Evolutionary conservation across 352 stramenopile species (phyloP), one percentile per base, ranked within the genome.

Genomic region (Phytophthora multivora): DNA sequence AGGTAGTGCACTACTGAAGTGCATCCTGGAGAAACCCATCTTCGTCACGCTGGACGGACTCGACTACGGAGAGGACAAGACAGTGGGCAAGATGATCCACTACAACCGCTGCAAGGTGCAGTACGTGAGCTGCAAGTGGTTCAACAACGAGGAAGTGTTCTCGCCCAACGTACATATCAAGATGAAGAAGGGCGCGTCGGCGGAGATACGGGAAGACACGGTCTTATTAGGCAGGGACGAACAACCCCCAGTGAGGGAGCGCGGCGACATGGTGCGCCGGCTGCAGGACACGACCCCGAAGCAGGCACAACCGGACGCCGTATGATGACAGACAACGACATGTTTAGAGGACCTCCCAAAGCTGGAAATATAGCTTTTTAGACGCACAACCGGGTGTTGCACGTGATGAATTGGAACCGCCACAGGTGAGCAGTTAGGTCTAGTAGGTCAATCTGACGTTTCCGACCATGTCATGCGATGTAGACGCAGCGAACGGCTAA

Each of bases 111-210:
- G 83, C 61, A 63, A 80, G 23, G 83, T 88, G 28, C 77, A 91
- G 73, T 89, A 89, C 62, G 80, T 91, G 61, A 91, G 80, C 69
- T 91, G 83, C 75, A 91, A 91, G 71, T 91, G 83, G 83, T 90
- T 91, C 66, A 91, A 91, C 67, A 91, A 91, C 64, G 79, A 87
- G 46, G 83, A 91, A 53, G 75, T 91, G 47, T 90, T 87, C 58
- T 88, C 74, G 33, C 77, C 80, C 5, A 84, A 89, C 51, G 77
- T 73, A 21, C 62, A 89, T 43, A 73, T 91, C 25, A 84, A 80
- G 59, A 90, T 90, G 80, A 81, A 62, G 51, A 91, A 91, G 63
- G 72, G 75, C 30, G 66, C 71, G 68, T 79, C 83, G 49, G 57
- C 80, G 35, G 53, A 77, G 56, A 89, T 91, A 49, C 70, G 61